Conservation (phyloP, 225 moss, liverwort and hornwort genomes). For the Marchantia polymorpha region DNA sequence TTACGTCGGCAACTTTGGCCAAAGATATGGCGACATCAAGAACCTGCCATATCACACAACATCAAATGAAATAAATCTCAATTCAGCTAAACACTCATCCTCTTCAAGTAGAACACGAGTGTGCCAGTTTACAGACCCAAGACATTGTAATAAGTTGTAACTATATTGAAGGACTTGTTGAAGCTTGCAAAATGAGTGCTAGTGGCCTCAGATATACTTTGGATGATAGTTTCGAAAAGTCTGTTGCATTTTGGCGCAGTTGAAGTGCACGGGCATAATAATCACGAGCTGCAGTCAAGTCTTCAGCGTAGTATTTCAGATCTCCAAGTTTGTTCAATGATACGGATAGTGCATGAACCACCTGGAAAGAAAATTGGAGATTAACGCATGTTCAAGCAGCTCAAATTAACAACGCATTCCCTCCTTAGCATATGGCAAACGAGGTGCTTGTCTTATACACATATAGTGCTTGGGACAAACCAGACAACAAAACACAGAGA, state of each 20-base stretch:
- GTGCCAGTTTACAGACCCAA: not conserved
- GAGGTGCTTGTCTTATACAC: not conserved
- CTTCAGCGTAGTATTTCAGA: constrained; percentile 85
- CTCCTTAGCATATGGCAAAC: not conserved
- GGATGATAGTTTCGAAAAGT: constrained; percentile 70
- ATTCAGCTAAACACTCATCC: not conserved
- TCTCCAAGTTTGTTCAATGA: constrained; percentile 98
- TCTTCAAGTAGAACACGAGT: not conserved
- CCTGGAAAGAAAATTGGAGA: constrained; percentile 37
- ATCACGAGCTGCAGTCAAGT: constrained; percentile 65
- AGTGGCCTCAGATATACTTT: constrained; percentile 30
- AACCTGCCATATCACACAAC: constrained; percentile 43
- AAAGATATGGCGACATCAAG: constrained; percentile 90
- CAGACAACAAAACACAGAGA: no score
- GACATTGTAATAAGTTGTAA: not conserved
- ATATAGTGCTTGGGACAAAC: not conserved
- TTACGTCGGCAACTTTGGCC: constrained; percentile 95
- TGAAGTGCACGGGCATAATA: constrained; percentile 75
- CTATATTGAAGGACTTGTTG: not conserved
- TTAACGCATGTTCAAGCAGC: not conserved
- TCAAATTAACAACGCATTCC: not conserved
- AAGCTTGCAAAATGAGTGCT: no score
- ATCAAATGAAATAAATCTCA: not conserved
- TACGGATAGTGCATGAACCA: constrained; percentile 91
- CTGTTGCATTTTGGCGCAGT: constrained; percentile 64